Percentiles rank a stretch among this genome's conserved stretches.
phyloP scores from a whole-genome alignment of 2,329 filamentous ascomycete genomes.

The Cladophialophora psammophila region DNA sequence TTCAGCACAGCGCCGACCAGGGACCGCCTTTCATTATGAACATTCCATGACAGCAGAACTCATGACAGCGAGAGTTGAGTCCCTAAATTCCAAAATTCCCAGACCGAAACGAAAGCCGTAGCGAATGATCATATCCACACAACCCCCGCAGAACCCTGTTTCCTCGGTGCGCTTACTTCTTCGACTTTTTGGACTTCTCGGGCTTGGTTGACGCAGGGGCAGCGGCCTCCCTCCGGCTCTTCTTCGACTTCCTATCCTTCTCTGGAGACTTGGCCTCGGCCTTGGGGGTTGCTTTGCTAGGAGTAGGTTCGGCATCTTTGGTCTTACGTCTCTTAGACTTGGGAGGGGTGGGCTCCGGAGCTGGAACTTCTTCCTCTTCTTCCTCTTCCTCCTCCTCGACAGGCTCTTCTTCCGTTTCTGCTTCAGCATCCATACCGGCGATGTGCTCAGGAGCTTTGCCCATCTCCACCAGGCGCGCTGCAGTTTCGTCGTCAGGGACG shows the following conservation, averaged over 20 bases:
- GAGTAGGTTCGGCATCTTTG: slow-evolving; percentile 46
- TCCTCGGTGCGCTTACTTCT: slow-evolving; percentile 30
- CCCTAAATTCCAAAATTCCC: slow-evolving; percentile 7
- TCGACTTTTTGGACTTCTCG: slow-evolving; percentile 40
- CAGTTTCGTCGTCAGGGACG: slow-evolving; percentile 53
- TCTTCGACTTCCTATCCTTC: slow-evolving; percentile 54
- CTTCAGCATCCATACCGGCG: slow-evolving; percentile 42
- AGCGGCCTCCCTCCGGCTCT: slow-evolving; percentile 55
- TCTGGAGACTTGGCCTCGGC: slow-evolving; percentile 46
- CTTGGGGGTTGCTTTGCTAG: slow-evolving; percentile 49
- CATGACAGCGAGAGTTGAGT: slow-evolving; percentile 15
- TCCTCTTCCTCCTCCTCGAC: slow-evolving; percentile 47
- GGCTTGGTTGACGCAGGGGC: slow-evolving; percentile 34
- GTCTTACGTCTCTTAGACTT: slow-evolving; percentile 55
- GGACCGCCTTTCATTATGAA: slow-evolving; percentile 29
- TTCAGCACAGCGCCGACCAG: slow-evolving; percentile 7
- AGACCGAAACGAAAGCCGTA: slow-evolving; percentile 22
- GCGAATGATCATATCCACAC: slow-evolving; percentile 22
- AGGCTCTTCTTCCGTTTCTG: slow-evolving; percentile 45
- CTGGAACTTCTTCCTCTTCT: slow-evolving; percentile 48
- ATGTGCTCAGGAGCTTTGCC: slow-evolving; percentile 40
- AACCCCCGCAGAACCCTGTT: neutral
- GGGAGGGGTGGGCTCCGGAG: slow-evolving; percentile 53
- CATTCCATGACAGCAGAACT: slow-evolving; percentile 20
- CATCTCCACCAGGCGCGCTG: slow-evolving; percentile 54